Evolutionary conservation across 352 stramenopile species (phyloP).

Genomic region (Phytophthora citricola): DNA sequence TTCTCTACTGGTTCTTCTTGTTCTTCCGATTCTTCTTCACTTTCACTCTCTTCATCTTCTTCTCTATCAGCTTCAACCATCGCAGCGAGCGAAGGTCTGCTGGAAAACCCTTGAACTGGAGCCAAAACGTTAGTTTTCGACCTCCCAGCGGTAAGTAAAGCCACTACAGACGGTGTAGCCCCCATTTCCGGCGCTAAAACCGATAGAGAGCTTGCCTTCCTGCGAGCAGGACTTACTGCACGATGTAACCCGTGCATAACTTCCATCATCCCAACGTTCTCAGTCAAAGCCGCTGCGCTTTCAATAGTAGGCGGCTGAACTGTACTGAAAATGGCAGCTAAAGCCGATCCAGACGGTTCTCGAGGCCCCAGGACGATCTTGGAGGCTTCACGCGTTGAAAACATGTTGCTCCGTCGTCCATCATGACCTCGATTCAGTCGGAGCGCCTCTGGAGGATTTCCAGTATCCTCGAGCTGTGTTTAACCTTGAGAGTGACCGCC

Average conservation of each 20-base stretch:
- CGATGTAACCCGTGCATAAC: conserved; percentile 47
- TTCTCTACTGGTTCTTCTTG: conserved; percentile 1
- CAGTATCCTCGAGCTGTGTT: conserved; percentile 41
- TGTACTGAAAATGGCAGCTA: conserved; percentile 52
- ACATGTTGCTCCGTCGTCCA: conserved; percentile 59
- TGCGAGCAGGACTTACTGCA: conserved; percentile 21
- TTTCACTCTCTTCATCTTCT: conserved; percentile 21
- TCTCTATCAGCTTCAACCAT: conserved; percentile 29
- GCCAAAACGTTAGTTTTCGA: conserved; percentile 8
- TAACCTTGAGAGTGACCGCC: conserved; percentile 62
- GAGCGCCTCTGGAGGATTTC: conserved; percentile 35
- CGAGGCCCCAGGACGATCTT: conserved; percentile 66
- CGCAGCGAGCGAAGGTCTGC: conserved; percentile 14
- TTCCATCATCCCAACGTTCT: conserved; percentile 45
- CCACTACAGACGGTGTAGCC: not conserved
- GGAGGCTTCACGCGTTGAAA: conserved; percentile 52
- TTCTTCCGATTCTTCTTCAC: conserved; percentile 15
- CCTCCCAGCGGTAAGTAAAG: conserved; percentile 1
- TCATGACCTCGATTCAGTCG: conserved; percentile 24
- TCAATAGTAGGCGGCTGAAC: conserved; percentile 64
- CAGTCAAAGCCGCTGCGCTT: conserved; percentile 48
- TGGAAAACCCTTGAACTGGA: conserved; percentile 2
- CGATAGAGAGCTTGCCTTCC: conserved; percentile 23
- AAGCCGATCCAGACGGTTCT: conserved; percentile 54
- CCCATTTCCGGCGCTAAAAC: conserved; percentile 17